Evolutionary conservation across 2,329 filamentous ascomycete species (phyloP).

Genomic region (Colletotrichum gloeosporioides): DNA sequence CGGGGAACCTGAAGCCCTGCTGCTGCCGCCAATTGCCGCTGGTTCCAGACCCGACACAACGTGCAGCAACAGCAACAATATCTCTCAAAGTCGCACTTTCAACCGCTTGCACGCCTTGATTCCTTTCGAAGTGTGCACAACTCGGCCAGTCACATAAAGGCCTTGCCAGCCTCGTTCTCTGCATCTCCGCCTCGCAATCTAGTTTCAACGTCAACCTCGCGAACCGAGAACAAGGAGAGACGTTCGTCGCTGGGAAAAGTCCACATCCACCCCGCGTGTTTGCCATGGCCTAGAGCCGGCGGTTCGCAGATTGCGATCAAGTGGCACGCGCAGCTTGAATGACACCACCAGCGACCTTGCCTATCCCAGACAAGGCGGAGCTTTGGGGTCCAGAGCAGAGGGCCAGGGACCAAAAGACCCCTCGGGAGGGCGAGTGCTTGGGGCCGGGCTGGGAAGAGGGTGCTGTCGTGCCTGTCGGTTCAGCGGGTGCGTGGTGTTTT

Average conservation of each 20-base stretch:
- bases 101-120: neutral
- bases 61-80: neutral
- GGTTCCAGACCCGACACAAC: neutral
- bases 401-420: neutral
- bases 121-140: neutral
- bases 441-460: neutral
- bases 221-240: neutral
- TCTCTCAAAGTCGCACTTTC: neutral
- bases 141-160: neutral
- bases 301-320: conserved; percentile 5
- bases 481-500: conserved; percentile 10
- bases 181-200: neutral
- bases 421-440: neutral
- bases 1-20: neutral
- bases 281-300: neutral
- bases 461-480: neutral
- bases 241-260: neutral
- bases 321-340: conserved; percentile 3
- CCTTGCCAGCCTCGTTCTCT: neutral
- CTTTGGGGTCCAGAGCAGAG: neutral
- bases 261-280: neutral
- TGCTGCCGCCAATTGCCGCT: neutral
- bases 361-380: conserved; percentile 3
- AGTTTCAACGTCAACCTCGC: neutral
- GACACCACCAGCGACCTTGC: conserved; percentile 9